Base-by-base conservation (phyloP, 2,329 filamentous ascomycete genomes). In the Tolypocladium ophioglossoides region DNA sequence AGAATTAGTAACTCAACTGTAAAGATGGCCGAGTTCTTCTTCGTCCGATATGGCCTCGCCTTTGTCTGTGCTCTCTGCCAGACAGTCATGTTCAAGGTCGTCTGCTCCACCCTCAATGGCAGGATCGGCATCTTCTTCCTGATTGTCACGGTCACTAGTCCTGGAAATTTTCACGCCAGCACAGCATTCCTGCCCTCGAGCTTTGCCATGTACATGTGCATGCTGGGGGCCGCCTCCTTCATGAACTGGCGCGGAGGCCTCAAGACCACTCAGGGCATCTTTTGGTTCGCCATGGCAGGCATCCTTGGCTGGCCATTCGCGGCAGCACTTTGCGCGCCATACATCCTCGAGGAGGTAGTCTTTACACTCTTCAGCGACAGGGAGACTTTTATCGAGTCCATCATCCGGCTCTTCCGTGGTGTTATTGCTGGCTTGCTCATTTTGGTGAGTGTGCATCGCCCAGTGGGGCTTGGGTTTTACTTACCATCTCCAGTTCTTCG, bases 241-340 rank as follows among this genome's bases (percentile, higher is more conserved):
- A 87, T 99, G 81, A 89, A 96, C 70, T 94, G 89, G 86, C 81
- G 80, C 39, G 85, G 85, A 22, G 88, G 89, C 0, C 74, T 91
- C 48, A 89, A 86, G 68, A 95, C 89, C 0, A 85, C 88, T 0
- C 79, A 83, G 65, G 94, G 89, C 39, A 90, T 99, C 57, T 86
- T 89, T 70, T 96, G 89, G 85, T 95, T 97, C 65, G 90, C 89
- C 16, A 74, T 90, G 10, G 94, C 89, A 35, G 88, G 87, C 9
- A 78, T 95, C 41, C 73, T 99, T 11, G 94, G 94, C 0, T 99
- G 94, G 94, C 94, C 94, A 0, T 99, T 99, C 73, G 86, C 91
- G 14, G 84, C 86, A 39, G 91, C 90, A 11, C 76, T 99, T 41
- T 84, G 87, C 54, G 71, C 86, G 7, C 94, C 94, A 0, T 95